A percentile compares a stretch with the other conserved stretches of the same genome.
Evolutionary conservation across 345 rosid genomes (phyloP).

Genomic region (Crucihimalaya himalaica): DNA sequence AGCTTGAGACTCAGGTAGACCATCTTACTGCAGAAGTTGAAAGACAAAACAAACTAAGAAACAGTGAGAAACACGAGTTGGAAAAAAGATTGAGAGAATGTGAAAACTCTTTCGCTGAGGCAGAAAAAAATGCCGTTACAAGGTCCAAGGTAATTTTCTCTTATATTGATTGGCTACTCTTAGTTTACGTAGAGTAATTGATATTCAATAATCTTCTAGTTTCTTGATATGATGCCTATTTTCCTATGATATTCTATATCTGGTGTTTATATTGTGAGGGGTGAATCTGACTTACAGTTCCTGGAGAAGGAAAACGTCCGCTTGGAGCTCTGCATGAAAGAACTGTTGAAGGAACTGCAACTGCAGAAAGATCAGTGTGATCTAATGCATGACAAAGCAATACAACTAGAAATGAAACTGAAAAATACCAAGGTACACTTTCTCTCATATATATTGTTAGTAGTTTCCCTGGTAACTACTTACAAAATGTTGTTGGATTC

Average conservation of each 20-base stretch:
- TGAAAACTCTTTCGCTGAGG: slow-evolving; percentile 50
- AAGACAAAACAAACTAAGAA: slow-evolving; percentile 72
- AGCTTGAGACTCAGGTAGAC: slow-evolving; percentile 81
- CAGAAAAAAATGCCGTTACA: slow-evolving; percentile 51
- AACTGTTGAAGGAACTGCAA: slow-evolving; percentile 53
- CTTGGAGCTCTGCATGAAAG: slow-evolving; percentile 56
- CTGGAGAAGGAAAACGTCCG: slow-evolving; percentile 70
- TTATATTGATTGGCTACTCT: slow-evolving; percentile 34
- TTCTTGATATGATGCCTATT: slow-evolving; percentile 22
- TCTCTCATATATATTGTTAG: slow-evolving; percentile 42
- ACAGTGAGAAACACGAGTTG: slow-evolving; percentile 51
- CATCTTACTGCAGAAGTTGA: slow-evolving; percentile 85
- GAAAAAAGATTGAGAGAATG: slow-evolving; percentile 62
- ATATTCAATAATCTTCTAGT: neutral
- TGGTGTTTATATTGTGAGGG: slow-evolving; percentile 22
- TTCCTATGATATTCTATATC: neutral
- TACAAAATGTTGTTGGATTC: neutral
- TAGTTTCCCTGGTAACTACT: slow-evolving; percentile 31
- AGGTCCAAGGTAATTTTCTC: slow-evolving; percentile 78
- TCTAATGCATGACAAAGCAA: slow-evolving; percentile 52
- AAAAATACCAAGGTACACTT: slow-evolving; percentile 61
- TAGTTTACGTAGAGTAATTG: neutral
- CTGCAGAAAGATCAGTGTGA: slow-evolving; percentile 57
- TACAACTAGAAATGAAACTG: slow-evolving; percentile 52
- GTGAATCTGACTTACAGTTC: slow-evolving; percentile 47